Base-by-base conservation (phyloP, 225 moss, liverwort and hornwort genomes). In the Marchantia polymorpha region DNA sequence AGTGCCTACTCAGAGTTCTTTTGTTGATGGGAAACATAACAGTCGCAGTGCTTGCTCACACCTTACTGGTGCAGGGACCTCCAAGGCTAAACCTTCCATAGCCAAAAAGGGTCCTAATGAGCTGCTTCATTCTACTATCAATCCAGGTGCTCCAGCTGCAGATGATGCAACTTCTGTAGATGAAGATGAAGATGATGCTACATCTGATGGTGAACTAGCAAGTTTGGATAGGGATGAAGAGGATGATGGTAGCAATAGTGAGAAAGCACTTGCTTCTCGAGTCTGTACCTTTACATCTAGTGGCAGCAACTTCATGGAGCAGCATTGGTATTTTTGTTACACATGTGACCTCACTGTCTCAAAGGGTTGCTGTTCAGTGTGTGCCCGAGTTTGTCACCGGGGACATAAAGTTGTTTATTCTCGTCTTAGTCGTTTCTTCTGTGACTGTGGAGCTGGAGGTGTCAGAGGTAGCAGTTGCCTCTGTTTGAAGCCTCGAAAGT, bases 251-350 rank as follows among this genome's bases (percentile, higher is more conserved):
- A 91, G 89, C 82, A 90, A 87, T 59, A 94, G 92, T 87, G 99
- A 99, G 84, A 91, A 93, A 82, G 83, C 88, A 10, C 78, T 99
- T 63, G 95, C 99, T 81, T 93, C 95, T 16, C 91, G 90, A 84
- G 99, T 99, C 53, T 99, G 99, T 81, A 99, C 99, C 64, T 99
- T 95, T 87, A 99, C 99, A 54, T 99, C 99, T 52, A 99, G 99
- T 85, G 99, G 99, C 50, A 99, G 99, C 85, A 99, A 93, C 87
- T 99, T 95, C 67, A 93, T 99, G 99, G 95, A 95, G 87, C 99
- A 99, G 90, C 99, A 99, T 81, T 99, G 99, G 99, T 99, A 99
- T 85, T 99, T 99, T 85, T 99, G 99, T 83, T 99, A 99, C 81
- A 99, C 99, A 64, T 99, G 99, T 83, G 99, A 99, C 83, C 84